phyloP scores from a whole-genome alignment of 768 basidiomycete genomes.

The Austroboletus eburneus region DNA sequence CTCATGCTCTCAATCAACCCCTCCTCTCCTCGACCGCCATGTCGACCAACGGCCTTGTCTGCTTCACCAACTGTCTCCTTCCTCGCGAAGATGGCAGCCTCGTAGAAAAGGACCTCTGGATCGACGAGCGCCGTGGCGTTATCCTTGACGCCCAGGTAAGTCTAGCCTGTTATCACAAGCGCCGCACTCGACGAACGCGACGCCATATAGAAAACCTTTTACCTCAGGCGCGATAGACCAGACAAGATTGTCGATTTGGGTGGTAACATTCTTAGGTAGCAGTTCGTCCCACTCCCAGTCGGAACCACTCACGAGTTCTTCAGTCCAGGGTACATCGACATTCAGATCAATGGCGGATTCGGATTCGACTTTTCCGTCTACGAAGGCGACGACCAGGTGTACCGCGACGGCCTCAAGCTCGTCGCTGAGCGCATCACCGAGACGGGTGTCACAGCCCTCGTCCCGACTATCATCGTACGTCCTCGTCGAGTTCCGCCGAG shows the following conservation, averaged over 20 bases:
- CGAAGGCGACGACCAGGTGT: constrained; percentile 63
- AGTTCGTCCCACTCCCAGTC: background rate
- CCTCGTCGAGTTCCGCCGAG: background rate
- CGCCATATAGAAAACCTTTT: constrained; percentile 61
- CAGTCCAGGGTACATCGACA: constrained; percentile 83
- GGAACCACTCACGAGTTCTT: background rate
- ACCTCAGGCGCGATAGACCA: constrained; percentile 55
- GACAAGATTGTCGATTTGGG: constrained; percentile 60
- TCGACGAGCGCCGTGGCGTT: constrained; percentile 68
- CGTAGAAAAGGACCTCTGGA: constrained; percentile 73
- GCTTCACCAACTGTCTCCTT: constrained; percentile 85
- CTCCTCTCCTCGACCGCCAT: background rate
- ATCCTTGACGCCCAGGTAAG: constrained; percentile 73
- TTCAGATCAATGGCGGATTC: constrained; percentile 89
- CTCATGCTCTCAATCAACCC: constrained; percentile 1
- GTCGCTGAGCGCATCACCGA: constrained; percentile 77
- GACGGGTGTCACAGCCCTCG: constrained; percentile 79
- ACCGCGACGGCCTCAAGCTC: constrained; percentile 60
- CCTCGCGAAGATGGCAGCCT: constrained; percentile 77
- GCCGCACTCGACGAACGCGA: constrained; percentile 1
- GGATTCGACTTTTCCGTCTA: constrained; percentile 86
- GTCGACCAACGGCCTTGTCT: constrained; percentile 59
- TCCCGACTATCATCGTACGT: constrained; percentile 71
- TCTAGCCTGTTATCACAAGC: background rate
- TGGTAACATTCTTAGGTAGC: constrained; percentile 77